These are phyloP conservation scores for Elongisporangium undulatum DNA, from an alignment of 352 stramenopile species.

Conservation along the genomic window DNA sequence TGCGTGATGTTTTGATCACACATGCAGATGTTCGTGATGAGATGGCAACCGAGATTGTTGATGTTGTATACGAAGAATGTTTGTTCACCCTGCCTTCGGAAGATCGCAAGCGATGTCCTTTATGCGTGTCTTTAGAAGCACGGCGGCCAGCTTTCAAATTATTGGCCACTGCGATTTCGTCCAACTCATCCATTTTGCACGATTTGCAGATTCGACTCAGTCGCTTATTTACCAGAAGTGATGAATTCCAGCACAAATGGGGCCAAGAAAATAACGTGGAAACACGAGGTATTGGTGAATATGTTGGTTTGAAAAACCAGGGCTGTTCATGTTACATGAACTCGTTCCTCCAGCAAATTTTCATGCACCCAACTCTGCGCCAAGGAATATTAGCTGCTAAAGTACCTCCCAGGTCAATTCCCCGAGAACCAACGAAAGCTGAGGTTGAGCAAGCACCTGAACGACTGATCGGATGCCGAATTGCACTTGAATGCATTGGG, in stretches of 20 bases:
- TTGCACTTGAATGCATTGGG: conserved; percentile 93
- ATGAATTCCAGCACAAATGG: conserved; percentile 68
- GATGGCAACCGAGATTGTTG: conserved; percentile 60
- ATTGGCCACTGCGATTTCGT: conserved; percentile 73
- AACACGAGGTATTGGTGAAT: conserved; percentile 71
- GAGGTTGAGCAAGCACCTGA: conserved; percentile 86
- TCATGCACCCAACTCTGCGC: conserved; percentile 81
- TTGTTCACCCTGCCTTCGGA: conserved; percentile 76
- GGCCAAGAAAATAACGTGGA: conserved; percentile 82
- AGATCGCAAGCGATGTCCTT: conserved; percentile 52
- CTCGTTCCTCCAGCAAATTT: conserved; percentile 98
- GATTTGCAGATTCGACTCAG: conserved; percentile 51
- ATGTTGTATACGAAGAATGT: conserved; percentile 82
- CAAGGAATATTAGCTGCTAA: conserved; percentile 75
- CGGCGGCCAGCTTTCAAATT: conserved; percentile 78
- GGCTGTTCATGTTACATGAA: conserved; percentile 99
- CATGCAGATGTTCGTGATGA: conserved; percentile 45
- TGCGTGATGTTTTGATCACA: conserved; percentile 61
- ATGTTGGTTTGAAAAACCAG: conserved; percentile 97
- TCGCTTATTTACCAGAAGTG: conserved; percentile 56
- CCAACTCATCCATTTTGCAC: conserved; percentile 53
- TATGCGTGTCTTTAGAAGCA: conserved; percentile 77
- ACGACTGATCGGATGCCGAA: conserved; percentile 63
- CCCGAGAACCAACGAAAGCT: conserved; percentile 77
- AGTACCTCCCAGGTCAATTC: conserved; percentile 43